These are phyloP conservation scores for Lachnellula arida DNA, from an alignment of 2,329 filamentous ascomycete species.

Conservation along the genomic window DNA sequence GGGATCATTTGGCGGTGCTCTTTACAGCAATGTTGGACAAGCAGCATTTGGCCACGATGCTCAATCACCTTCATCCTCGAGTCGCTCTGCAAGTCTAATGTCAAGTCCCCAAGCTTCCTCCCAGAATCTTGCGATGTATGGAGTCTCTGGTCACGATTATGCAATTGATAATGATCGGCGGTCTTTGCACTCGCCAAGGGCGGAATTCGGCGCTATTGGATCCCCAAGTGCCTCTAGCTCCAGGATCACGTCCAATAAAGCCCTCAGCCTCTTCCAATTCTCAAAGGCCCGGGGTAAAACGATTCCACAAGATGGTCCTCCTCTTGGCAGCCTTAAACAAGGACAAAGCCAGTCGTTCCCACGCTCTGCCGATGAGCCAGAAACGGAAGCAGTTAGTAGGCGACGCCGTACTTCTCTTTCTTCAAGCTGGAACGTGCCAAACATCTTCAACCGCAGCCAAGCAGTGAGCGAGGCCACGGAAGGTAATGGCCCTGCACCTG, in stretches of 20 bases:
- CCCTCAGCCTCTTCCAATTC: constrained; percentile 53
- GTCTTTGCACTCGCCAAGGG: constrained; percentile 26
- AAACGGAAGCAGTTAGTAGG: constrained; percentile 47
- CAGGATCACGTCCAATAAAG: constrained; percentile 39
- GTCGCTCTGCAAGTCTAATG: constrained; percentile 50
- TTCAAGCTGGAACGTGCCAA: constrained; percentile 46
- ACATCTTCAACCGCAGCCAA: constrained; percentile 33
- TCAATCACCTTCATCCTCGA: constrained; percentile 58
- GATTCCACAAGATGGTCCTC: constrained; percentile 55
- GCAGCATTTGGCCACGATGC: constrained; percentile 40
- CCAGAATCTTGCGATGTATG: constrained; percentile 52
- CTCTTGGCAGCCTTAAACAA: constrained; percentile 63
- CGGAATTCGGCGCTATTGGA: constrained; percentile 28
- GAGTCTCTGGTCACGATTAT: constrained; percentile 24
- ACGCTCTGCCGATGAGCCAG: constrained; percentile 53
- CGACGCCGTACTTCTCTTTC: constrained; percentile 53
- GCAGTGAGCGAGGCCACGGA: constrained; percentile 20
- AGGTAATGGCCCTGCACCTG: constrained; percentile 31
- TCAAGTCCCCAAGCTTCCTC: constrained; percentile 60
- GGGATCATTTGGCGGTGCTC: constrained; percentile 25
- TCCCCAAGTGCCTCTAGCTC: constrained; percentile 19
- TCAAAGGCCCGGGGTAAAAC: constrained; percentile 59
- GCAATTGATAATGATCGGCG: constrained; percentile 22
- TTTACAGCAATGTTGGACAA: constrained; percentile 36
- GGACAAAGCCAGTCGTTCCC: constrained; percentile 77